Base-by-base conservation (phyloP, 306 rosid species). In the Quillaja saponaria region DNA sequence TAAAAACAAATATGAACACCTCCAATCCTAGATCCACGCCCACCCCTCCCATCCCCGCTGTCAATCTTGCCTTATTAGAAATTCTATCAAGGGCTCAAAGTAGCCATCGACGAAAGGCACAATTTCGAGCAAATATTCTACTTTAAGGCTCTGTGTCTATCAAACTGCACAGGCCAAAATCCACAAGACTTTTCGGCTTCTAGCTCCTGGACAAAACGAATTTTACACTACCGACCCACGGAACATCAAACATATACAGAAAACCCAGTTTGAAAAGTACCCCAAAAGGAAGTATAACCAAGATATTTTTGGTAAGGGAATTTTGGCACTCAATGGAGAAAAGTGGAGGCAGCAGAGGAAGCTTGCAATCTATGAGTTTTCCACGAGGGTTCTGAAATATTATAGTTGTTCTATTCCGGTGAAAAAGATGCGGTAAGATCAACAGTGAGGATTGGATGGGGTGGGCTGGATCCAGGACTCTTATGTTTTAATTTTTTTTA, bases 321-420 rank as follows among this genome's bases (percentile, higher is more conserved):
- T 82, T 53, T 82, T 82, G 34, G 59, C 16, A 0, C 74, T 75
- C 14, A 81, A 81, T 42, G 81, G 81, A 8, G 78, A 71, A 4
- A 57, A 37, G 58, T 78, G 79, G 83, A 59, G 44, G 59, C 58
- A 74, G 49, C 83, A 81, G 74, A 66, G 81, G 74, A 81, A 74
- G 71, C 76, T 78, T 12, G 76, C 72, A 0, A 73, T 75, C 66
- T 37, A 52, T 28, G 86, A 74, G 67, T 81, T 81, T 35, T 74
- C 86, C 1, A 64, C 81, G 0, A 77, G 83, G 47, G 66, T 67
- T 39, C 73, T 78, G 34, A 53, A 78, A 55, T 80, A 81, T 44
- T 77, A 66, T 16, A 78, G 80, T 33, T 78, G 70, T 40, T 58
- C 69, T 7, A 79, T 68, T 48, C n/a, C n/a, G n/a, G n/a, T n/a